Conservation (phyloP, 306 rosid genomes). For the Cicer chorassanicum region DNA sequence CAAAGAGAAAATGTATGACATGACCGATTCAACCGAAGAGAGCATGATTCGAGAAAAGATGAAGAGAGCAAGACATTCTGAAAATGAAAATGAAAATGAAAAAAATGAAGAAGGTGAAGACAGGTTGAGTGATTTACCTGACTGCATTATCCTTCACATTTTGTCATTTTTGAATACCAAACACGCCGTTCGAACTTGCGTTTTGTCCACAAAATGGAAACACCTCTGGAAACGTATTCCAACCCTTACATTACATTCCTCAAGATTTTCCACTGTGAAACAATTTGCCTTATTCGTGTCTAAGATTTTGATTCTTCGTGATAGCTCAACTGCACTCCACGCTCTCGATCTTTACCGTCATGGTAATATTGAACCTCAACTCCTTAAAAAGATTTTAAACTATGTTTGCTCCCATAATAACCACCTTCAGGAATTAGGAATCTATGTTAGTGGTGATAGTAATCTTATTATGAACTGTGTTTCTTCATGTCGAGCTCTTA, state of each 20-base stretch:
- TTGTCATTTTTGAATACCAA: not conserved
- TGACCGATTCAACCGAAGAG: not conserved
- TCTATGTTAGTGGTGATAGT: not conserved
- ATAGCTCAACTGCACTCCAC: not conserved
- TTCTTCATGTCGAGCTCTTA: not conserved
- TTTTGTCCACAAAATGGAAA: not conserved
- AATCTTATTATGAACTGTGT: not conserved
- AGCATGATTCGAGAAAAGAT: not conserved
- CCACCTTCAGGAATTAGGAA: not conserved
- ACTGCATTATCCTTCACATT: not conserved
- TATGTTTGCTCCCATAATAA: not conserved
- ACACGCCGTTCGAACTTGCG: not conserved
- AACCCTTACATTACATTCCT: not conserved
- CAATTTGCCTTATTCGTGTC: not conserved
- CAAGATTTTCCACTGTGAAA: not conserved
- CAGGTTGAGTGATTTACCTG: not conserved
- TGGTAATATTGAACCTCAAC: not conserved
- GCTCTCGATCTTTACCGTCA: not conserved
- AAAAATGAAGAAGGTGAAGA: not conserved
- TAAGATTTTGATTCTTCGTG: not conserved
- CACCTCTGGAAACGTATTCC: not conserved
- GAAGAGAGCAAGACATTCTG: not conserved
- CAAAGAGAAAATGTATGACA: no score
- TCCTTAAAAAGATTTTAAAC: not conserved
- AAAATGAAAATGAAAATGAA: not conserved